Base-by-base conservation (phyloP, 768 basidiomycete genomes). In the Cystofilobasidium capitatum region DNA sequence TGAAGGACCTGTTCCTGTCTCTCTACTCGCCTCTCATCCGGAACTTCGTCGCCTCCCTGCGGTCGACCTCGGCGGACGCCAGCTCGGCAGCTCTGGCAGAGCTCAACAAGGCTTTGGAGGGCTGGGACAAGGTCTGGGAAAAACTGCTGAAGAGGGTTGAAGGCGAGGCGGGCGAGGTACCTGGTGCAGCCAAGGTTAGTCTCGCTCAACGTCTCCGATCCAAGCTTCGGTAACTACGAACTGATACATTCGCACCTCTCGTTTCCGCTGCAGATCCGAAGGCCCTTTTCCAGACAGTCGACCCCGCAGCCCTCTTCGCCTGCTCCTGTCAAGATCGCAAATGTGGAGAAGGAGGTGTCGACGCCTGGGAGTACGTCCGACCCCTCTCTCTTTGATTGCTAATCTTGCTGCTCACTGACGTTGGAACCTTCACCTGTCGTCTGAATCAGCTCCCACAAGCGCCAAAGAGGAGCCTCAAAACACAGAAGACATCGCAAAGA, bases 401-500 rank as follows among this genome's bases (percentile, higher is more conserved):
- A n/a, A n/a, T n/a, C n/a, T n/a, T n/a, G n/a, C n/a, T n/a, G n/a
- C n/a, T n/a, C n/a, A n/a, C n/a, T n/a, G n/a, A n/a, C n/a, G n/a
- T n/a, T n/a, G n/a, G n/a, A n/a, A n/a, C n/a, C n/a, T n/a, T n/a
- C n/a, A n/a, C n/a, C n/a, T n/a, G n/a, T n/a, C n/a, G n/a, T n/a
- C n/a, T n/a, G n/a, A n/a, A n/a, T 8, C 66, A 85, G 82, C 79
- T 54, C 83, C 83, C 1, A 79, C 81, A 3, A 78, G 81, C 70
- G 78, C 81, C 10, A 73, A 81, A 26, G 83, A 85, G 47, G 75
- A 79, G 3, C 79, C 83, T 2, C 81, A 83, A 47, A 90, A 92
- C 70, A 91, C 89, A 66, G 88, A 94, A 74, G 86, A 91, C 72
- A 98, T 98, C 70, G 86, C 93, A 4, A 82, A 89, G 71, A 96